Evolutionary conservation across 768 basidiomycete genomes (phyloP), one percentile per base, ranked within the genome.

Genomic region (Clavulina sp.): DNA sequence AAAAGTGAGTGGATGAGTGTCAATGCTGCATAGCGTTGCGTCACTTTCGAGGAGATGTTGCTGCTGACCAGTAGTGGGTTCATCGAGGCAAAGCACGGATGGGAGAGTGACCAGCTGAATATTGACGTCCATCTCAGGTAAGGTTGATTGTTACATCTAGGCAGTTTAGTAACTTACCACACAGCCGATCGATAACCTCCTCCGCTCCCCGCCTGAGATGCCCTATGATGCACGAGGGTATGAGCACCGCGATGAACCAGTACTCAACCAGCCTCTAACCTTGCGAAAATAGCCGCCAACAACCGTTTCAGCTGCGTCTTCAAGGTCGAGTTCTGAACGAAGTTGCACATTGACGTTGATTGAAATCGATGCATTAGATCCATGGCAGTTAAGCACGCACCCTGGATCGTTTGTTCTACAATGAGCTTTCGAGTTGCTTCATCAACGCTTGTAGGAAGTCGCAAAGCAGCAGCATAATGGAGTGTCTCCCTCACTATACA

Each of bases 1-100:
- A n/a, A n/a, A n/a, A n/a, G n/a, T n/a, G n/a, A n/a, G n/a, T n/a
- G n/a, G n/a, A n/a, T 54, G 34, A 9, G 34, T 38, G 57, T 2
- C 57, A 57, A 50, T 30, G 33, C 18, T 34, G 5, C 38, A 48
- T 38, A 47, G 13, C 3, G 23, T 38, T 13, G 23, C 34, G 30
- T n/a, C 32, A 7, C 29, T 53, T 53, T 4, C 40, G 40, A 65
- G 58, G 58, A 71, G 58, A 74, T 74, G 6, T 75, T 64, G 18
- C 75, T 74, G 9, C 34, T 9, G 9, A 38, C 34, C 34, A 24
- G 70, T 73, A 1, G 76, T 77, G 1, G 75, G 73, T 58, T 78
- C 79, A 55, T 83, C 80, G 2, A 81, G 68, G 44, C 80, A 68
- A 24, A 81, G 63, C 5, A 83, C 70, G 3, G 72, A 69, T 52